phyloP scores from a whole-genome alignment of 2,329 filamentous ascomycete species.

The Beauveria asiatica region DNA sequence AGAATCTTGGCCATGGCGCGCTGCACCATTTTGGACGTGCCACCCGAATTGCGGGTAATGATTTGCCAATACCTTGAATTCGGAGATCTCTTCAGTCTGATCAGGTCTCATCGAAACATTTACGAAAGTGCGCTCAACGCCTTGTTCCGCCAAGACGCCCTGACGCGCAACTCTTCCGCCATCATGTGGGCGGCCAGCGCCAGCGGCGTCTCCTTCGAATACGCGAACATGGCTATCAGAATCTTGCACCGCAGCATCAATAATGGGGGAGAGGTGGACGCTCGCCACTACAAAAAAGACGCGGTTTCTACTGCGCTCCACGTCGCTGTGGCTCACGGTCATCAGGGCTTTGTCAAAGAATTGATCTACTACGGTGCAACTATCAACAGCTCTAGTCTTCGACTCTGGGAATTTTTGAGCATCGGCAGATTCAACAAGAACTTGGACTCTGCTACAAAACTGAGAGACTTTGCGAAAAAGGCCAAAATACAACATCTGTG shows the following conservation, averaged over 20 bases:
- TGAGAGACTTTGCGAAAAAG: neutral
- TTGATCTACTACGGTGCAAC: neutral
- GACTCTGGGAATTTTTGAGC: neutral
- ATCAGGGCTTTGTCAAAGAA: neutral
- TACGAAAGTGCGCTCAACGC: neutral
- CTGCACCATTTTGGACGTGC: neutral
- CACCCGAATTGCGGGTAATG: neutral
- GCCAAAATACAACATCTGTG: neutral
- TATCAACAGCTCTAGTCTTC: neutral
- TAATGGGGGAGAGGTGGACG: neutral
- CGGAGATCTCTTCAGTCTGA: neutral
- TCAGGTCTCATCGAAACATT: neutral
- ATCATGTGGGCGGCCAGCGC: conserved; percentile 4
- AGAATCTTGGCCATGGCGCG: neutral
- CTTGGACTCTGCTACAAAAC: neutral
- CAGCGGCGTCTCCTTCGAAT: neutral
- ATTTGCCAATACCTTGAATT: neutral
- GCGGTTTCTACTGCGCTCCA: neutral
- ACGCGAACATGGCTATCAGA: neutral
- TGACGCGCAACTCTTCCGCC: neutral
- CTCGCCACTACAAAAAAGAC: neutral
- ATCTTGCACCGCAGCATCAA: neutral
- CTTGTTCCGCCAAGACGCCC: neutral
- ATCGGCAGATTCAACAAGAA: neutral
- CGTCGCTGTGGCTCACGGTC: neutral